phyloP scores from a whole-genome alignment of 805 yeast genomes.

The Kodamaea restingae region DNA sequence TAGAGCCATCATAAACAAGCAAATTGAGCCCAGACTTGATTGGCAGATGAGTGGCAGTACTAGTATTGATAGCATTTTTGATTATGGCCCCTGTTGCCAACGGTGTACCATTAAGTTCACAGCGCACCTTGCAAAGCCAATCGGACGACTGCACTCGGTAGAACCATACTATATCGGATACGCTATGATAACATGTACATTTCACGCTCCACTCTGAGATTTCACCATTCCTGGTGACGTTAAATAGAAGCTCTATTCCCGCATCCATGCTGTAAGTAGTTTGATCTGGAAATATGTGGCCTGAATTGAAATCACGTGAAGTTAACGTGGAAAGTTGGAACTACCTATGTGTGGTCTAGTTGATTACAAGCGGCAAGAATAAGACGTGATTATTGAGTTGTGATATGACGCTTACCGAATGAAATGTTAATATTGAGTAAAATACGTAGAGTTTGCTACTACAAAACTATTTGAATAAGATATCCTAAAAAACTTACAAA shows the following conservation, averaged over 20 bases:
- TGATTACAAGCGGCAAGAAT: too few species aligned
- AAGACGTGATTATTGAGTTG: too few species aligned
- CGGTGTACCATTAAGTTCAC: background rate
- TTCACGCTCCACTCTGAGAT: slow-evolving; percentile 3
- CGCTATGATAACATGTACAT: slow-evolving; percentile 4
- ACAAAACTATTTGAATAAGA: too few species aligned
- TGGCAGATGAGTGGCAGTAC: background rate
- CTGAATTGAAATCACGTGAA: background rate
- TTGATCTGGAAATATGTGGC: slow-evolving; percentile 1
- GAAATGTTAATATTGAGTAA: too few species aligned
- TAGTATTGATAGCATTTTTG: background rate
- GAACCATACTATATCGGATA: slow-evolving; percentile 1
- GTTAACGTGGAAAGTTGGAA: background rate
- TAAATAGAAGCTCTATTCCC: slow-evolving; percentile 15
- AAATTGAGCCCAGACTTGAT: background rate
- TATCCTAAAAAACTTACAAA: too few species aligned
- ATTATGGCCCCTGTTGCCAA: background rate
- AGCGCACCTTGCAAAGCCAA: slow-evolving; percentile 1
- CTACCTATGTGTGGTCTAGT: too few species aligned
- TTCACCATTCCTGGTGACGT: slow-evolving; percentile 9
- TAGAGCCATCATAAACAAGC: background rate
- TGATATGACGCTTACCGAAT: too few species aligned
- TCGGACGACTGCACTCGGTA: slow-evolving; percentile 4
- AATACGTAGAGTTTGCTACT: too few species aligned
- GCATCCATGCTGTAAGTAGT: slow-evolving; percentile 17